Conservation (phyloP, 495 filamentous ascomycete genomes). For the Cladorrhinum samala region DNA sequence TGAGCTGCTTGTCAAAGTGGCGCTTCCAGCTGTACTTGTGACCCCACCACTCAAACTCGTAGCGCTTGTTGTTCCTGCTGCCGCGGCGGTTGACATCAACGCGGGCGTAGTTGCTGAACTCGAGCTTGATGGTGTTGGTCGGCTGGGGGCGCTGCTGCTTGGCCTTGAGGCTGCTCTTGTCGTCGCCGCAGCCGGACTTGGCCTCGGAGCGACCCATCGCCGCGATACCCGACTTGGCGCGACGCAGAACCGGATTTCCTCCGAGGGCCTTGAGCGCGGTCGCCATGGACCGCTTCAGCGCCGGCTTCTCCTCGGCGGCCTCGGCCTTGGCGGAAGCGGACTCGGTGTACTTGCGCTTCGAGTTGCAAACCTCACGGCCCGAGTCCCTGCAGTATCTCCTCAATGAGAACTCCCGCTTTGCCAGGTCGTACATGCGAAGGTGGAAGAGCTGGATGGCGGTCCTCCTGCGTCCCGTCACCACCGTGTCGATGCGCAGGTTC, state of each 20-base stretch:
- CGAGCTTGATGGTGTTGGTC: conserved; percentile 75
- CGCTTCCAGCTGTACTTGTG: conserved; percentile 81
- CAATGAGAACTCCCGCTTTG: conserved; percentile 79
- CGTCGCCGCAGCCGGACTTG: conserved; percentile 37
- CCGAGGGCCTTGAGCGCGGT: conserved; percentile 62
- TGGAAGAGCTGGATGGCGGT: conserved; percentile 84
- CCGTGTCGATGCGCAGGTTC: conserved; percentile 87
- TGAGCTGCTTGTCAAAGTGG: conserved; percentile 54
- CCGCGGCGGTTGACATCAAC: conserved; percentile 74
- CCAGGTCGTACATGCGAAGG: conserved; percentile 89
- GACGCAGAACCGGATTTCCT: conserved; percentile 49
- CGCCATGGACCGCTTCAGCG: conserved; percentile 65
- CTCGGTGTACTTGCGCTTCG: conserved; percentile 61
- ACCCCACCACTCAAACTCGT: conserved; percentile 91
- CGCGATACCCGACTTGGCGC: conserved; percentile 35
- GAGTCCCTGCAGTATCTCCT: conserved; percentile 89
- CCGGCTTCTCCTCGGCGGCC: conserved; percentile 26
- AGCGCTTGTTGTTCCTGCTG: conserved; percentile 63
- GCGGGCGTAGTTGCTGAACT: conserved; percentile 97
- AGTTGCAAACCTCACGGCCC: conserved; percentile 88
- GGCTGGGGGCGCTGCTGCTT: conserved; percentile 39
- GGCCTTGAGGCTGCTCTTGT: conserved; percentile 32
- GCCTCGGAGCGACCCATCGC: conserved; percentile 40
- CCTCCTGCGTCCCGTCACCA: conserved; percentile 52
- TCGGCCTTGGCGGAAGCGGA: conserved; percentile 29